Evolutionary conservation across 345 rosid genomes (phyloP).

Genomic region (Abelmoschus esculentus): DNA sequence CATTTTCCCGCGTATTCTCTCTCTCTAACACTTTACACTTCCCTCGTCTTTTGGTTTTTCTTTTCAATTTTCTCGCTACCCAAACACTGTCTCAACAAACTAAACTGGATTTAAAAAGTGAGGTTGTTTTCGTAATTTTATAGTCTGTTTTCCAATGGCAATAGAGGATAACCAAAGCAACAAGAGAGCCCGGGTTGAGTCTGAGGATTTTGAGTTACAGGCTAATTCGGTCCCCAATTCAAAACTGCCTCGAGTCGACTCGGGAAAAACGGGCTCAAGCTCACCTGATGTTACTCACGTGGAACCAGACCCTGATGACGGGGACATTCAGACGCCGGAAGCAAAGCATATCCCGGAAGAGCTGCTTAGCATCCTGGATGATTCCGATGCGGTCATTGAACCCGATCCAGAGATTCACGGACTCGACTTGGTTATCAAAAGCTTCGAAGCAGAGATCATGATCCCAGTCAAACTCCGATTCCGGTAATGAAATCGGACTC

Average conservation of each 20-base stretch:
- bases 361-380: constrained; percentile 49
- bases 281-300: constrained; percentile 25
- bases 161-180: constrained; percentile 16
- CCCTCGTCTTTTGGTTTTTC: background rate
- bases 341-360: constrained; percentile 56
- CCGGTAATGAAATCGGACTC: constrained; percentile 13
- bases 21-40: constrained; percentile 10
- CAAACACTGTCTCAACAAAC: constrained; percentile 10
- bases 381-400: constrained; percentile 22
- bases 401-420: constrained; percentile 38
- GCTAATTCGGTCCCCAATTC: constrained; percentile 6
- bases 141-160: background rate
- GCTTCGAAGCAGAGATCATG: constrained; percentile 60
- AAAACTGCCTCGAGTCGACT: constrained; percentile 25
- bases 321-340: constrained; percentile 32
- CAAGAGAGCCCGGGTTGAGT: constrained; percentile 26
- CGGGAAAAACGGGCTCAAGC: background rate
- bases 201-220: constrained; percentile 10
- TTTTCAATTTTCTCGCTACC: background rate
- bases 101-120: background rate
- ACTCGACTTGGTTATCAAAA: constrained; percentile 64
- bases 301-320: constrained; percentile 28
- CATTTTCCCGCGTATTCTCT: constrained; percentile 21
- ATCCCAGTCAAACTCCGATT: constrained; percentile 4
- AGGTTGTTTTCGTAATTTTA: background rate